Percentiles rank a stretch among this genome's conserved stretches.
Conservation (phyloP, 345 rosid genomes). For the Hibiscus syriacus region DNA sequence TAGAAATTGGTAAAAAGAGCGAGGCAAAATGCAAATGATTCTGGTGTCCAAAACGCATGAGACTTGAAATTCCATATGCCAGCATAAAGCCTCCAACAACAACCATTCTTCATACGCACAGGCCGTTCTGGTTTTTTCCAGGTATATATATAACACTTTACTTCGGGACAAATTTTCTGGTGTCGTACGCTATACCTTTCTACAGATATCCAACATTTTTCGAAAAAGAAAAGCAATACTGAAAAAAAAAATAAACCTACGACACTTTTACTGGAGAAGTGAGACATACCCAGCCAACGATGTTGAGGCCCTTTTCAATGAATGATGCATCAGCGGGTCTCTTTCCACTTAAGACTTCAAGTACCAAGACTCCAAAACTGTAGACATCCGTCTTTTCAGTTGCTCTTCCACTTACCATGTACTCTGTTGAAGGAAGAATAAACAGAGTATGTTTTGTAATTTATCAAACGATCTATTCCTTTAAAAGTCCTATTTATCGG, state of each 20-base stretch:
- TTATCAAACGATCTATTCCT: neutral
- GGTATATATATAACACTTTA: too few relatives aligned
- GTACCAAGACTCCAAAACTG: constrained; percentile 91
- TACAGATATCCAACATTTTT: neutral
- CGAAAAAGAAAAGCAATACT: too few relatives aligned
- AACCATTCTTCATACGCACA: too few relatives aligned
- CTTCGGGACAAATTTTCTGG: too few relatives aligned
- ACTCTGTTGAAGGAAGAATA: constrained; percentile 46
- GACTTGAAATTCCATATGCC: too few relatives aligned
- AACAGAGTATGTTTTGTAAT: neutral
- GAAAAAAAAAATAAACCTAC: too few relatives aligned
- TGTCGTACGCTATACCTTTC: neutral
- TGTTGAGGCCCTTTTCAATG: constrained; percentile 93
- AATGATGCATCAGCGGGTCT: constrained; percentile 95
- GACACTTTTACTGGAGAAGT: too few relatives aligned
- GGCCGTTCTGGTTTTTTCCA: too few relatives aligned
- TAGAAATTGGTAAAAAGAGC: too few relatives aligned
- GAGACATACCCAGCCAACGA: constrained; percentile 95
- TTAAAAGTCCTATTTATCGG: neutral
- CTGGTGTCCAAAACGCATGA: too few relatives aligned
- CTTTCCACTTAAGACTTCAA: constrained; percentile 91
- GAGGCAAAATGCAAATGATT: too few relatives aligned
- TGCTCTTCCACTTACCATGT: constrained; percentile 98
- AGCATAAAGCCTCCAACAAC: too few relatives aligned
- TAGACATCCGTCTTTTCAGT: constrained; percentile 97